Evolutionary conservation across 2,329 filamentous ascomycete species (phyloP), one percentile per base, ranked within the genome.

Genomic region (Pezicula carpinea): DNA sequence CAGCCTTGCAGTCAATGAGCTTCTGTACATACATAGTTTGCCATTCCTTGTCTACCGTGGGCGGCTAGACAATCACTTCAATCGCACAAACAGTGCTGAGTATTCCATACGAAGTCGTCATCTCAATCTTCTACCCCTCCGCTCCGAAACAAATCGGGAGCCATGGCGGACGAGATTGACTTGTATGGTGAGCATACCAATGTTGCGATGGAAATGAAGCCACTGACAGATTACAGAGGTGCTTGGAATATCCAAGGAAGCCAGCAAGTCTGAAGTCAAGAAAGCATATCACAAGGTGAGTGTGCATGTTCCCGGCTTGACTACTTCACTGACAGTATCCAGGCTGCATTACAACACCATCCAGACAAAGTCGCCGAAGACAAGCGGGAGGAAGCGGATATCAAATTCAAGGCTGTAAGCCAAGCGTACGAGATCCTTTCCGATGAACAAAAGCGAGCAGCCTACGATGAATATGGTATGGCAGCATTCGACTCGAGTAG

Each of bases 401-500:
- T 83, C 63, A 90, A 85, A 64, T 99, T 99, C 82, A 99, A 99
- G 72, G 75, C 83, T 46, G 85, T 95, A 48, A 91, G 87, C 50
- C 86, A 95, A 71, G 93, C 93, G 59, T 99, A 99, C 75, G 93
- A 99, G 66, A 97, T 99, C 64, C 89, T 99, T 47, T 86, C 82
- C 70, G 92, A 99, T 75, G 92, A 97, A 53, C 83, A 97, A 52
- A 96, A 95, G 69, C 86, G 93, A 62, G 79, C 87, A 47, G 71
- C 95, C 53, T 99, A 99, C 73, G 93, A 99, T 64, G 83, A 82
- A 53, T 89, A 96, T 65, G 93, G 93, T 71, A 96, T 97, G 91
- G 81, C 87, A 36, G 93, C 92, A 49, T 97, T 99, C 64, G 90
- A 96, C 64, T 83, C 81, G 32, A 74, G 82, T 46, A 79, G 80